Evolutionary conservation across 768 basidiomycete genomes (phyloP), one percentile per base, ranked within the genome.

Genomic region (Boletus sensibilis): DNA sequence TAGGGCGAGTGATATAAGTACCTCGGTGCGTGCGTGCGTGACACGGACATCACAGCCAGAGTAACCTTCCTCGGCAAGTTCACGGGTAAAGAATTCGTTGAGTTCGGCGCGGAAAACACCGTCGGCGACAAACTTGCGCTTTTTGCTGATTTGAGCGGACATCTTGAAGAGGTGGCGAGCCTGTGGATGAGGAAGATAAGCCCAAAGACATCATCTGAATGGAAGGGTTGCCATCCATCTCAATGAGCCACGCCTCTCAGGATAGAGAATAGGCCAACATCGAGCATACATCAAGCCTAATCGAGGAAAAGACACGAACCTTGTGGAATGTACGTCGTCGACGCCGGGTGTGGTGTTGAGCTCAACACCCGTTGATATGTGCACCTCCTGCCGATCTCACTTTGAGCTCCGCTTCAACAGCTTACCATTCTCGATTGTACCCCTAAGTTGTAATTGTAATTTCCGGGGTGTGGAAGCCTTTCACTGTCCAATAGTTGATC

Each of bases 11-110:
- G 40, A 37, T 20, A 23, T 16, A 59, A 53, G 56, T 71, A 92
- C 92, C 82, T 99, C 97, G 66, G 97, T 99, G 70, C 96, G 91
- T 61, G 96, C 95, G 75, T 98, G 96, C 64, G 97, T 98, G 60
- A 98, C 95, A 71, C 97, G 94, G 75, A 99, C 97, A 78, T 99
- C 97, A 76, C 97, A 99, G 53, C 97, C 97, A 78, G 97, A 98
- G 85, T 98, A 99, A 66, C 96, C 96, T 78, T 99, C 97, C 78
- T 95, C 95, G 52, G 97, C 92, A 68, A 98, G 91, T 78, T 98
- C 96, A 66, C 94, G 88, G 57, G 87, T 92, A 77, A 98, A 97
- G 84, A 99, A 98, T 78, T 99, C 97, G 73, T 93, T 93, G 75
- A 99, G 85, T 79, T 99, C 97, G 65, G 97, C 97, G 74, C 93